Conservation (phyloP, 257 asterid genomes). For the Plectranthus barbatus region DNA sequence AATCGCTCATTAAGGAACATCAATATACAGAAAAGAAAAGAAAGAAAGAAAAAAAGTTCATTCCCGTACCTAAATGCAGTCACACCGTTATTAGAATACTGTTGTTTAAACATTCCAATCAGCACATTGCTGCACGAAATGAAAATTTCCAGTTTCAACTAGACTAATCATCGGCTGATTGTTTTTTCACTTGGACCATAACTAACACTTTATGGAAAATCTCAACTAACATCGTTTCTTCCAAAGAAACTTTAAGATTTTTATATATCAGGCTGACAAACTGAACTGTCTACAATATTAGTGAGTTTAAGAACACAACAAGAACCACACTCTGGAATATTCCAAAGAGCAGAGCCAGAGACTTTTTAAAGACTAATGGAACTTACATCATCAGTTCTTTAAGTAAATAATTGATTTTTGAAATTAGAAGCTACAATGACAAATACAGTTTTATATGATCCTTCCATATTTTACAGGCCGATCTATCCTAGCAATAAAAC, state of each 20-base stretch:
- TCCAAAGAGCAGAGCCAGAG: not conserved
- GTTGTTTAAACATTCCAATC: too few species aligned
- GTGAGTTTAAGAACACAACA: not conserved
- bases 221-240: not conserved
- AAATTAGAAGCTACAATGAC: not conserved
- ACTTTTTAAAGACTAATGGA: not conserved
- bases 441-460: not conserved
- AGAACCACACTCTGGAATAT: not conserved
- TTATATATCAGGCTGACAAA: not conserved
- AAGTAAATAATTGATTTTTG: not conserved
- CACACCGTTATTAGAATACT: not conserved
- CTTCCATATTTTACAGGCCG: not conserved
- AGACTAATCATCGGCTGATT: not conserved
- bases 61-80: not conserved
- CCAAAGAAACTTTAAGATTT: not conserved
- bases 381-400: not conserved
- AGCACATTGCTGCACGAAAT: not conserved
- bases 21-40: not conserved
- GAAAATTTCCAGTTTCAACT: not conserved
- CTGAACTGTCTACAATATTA: not conserved
- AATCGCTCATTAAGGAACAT: not conserved
- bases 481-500: not conserved
- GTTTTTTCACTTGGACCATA: not conserved
- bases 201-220: not conserved
- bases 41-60: too few species aligned